phyloP scores from a whole-genome alignment of 2,329 filamentous ascomycete species.

The Aspergillus melleus region DNA sequence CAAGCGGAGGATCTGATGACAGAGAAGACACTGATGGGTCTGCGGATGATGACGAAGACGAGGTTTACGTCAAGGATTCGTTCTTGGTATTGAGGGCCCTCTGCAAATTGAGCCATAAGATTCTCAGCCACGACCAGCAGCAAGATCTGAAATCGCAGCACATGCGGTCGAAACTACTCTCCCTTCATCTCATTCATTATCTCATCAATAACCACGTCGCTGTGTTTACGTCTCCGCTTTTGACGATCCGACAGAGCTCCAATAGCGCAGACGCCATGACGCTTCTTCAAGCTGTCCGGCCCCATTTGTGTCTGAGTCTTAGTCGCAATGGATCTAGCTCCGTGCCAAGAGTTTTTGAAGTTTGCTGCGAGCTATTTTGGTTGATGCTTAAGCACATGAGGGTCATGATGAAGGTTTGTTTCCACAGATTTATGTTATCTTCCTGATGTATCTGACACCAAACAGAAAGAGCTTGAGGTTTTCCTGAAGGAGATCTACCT shows the following conservation, averaged over 20 bases:
- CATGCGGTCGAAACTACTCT: constrained; percentile 96
- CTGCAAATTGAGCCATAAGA: constrained; percentile 94
- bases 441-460: constrained; percentile 16
- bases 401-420: constrained; percentile 79
- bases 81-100: constrained; percentile 97
- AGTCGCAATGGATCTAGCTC: constrained; percentile 95
- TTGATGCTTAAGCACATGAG: constrained; percentile 93
- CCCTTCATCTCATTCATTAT: constrained; percentile 91
- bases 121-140: constrained; percentile 83
- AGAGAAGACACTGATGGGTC: constrained; percentile 39
- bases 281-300: constrained; percentile 93
- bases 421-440: not conserved
- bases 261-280: constrained; percentile 79
- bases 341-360: constrained; percentile 87
- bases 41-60: constrained; percentile 72
- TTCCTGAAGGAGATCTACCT: constrained; percentile 98
- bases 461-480: constrained; percentile 90
- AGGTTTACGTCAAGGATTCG: constrained; percentile 94
- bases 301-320: constrained; percentile 91
- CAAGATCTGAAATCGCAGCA: constrained; percentile 91
- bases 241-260: constrained; percentile 89
- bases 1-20: constrained; percentile 36
- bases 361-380: constrained; percentile 97
- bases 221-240: constrained; percentile 87
- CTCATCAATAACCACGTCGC: constrained; percentile 90